Base-by-base conservation (phyloP, 1,139 yeast genomes). In the Magnusiomyces suaveolens region DNA sequence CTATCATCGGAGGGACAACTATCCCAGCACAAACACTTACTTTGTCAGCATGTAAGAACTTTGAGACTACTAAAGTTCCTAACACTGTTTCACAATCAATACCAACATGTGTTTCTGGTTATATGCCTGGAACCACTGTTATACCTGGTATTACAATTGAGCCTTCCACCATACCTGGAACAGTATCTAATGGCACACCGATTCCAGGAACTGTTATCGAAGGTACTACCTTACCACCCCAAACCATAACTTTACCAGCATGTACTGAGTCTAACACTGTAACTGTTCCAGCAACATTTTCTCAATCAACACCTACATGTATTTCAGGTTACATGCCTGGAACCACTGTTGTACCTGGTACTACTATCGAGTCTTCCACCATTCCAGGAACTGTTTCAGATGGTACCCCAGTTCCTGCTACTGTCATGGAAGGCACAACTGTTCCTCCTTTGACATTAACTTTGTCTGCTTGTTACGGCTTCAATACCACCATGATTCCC, bases 41-140 rank as follows among this genome's bases (percentile, higher is more conserved):
- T 38, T 29, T 38, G 38, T 18, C 41, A 20, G 46, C 36, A 4
- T 51, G 49, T 46, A 39, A 29, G 20, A 10, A 4, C 14, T 29
- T 26, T 24, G 23, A 32, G 23, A 25, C 53, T 21, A 18, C 33
- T n/a, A n/a, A 21, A 2, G 4, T 36, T 48, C 43, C 41, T 12
- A 21, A 21, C 29, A 23, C 51, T 18, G 4, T 20, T 25, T 24
- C 52, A 3, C 24, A 18, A 12, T n/a, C 38, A 6, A 26, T 23
- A 24, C 33, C 52, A 24, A 32, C 25, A 2, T 26, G 51, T 21
- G 25, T 50, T 26, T 36, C 46, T 23, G 47, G 47, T 25, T 50
- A 36, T 26, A 43, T 43, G 47, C 55, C 55, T 36, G 55, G 55
- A 20, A 32, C 48, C 20, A 48, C 51, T 46, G 39, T 24, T 23